These are phyloP conservation scores for Bryoerythrophyllum caledonicum DNA, from an alignment of 225 moss, liverwort and hornwort genomes.

Conservation along the genomic window DNA sequence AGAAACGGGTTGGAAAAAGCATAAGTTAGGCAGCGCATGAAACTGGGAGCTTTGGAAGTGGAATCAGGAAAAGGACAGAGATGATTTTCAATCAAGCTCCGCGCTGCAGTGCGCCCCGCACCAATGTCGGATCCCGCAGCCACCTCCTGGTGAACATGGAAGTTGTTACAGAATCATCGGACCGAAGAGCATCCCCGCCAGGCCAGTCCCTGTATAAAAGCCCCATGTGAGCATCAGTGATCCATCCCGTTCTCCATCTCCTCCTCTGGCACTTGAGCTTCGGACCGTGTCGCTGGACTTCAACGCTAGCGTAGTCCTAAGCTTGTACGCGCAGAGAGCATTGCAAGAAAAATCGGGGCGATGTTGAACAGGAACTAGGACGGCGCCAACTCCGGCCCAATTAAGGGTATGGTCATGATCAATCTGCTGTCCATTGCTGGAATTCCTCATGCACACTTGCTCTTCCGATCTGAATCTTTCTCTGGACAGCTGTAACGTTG, in stretches of 20 bases:
- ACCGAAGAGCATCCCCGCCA: neutral
- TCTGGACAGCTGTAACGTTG: too few species aligned
- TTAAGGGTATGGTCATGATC: neutral
- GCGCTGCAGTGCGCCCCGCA: constrained; percentile 16
- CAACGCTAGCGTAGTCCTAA: neutral
- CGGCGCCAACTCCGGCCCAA: neutral
- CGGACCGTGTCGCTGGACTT: neutral
- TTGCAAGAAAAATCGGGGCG: neutral
- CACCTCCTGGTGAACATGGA: neutral
- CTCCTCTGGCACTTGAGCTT: neutral
- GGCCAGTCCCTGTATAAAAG: constrained; percentile 3
- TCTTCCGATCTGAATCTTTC: too few species aligned
- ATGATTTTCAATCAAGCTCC: neutral
- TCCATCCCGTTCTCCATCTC: neutral
- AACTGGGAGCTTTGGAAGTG: neutral
- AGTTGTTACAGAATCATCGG: neutral
- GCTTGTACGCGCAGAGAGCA: neutral
- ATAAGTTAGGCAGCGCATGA: neutral
- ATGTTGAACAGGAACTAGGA: neutral
- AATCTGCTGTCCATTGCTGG: too few species aligned
- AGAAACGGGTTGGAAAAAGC: neutral
- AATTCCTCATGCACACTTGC: too few species aligned
- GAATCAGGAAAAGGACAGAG: neutral
- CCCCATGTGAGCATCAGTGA: neutral
- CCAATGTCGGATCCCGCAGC: constrained; percentile 11